Percentiles rank a stretch among this genome's conserved stretches.
These are phyloP conservation scores for Camellia sinensis DNA, from an alignment of 148 eudicot species.

Conservation along the genomic window DNA sequence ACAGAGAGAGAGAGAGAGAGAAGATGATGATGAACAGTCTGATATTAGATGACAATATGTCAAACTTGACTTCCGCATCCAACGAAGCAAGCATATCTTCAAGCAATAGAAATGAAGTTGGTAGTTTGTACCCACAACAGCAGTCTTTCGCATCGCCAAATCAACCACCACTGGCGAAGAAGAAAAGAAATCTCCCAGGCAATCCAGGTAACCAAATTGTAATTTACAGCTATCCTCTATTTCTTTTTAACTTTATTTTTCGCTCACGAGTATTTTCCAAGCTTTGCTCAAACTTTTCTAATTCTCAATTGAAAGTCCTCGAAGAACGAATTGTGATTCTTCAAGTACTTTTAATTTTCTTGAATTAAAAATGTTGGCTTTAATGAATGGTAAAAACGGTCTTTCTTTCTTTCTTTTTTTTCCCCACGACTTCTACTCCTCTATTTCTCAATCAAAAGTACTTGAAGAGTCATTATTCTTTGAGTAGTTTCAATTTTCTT, in stretches of 20 bases:
- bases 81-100: slow-evolving; percentile 66
- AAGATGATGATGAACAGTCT: slow-evolving; percentile 46
- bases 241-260: no score
- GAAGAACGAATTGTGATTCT: background rate
- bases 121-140: slow-evolving; percentile 41
- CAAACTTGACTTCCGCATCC: slow-evolving; percentile 68
- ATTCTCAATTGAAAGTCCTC: background rate
- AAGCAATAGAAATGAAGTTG: slow-evolving; percentile 40
- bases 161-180: slow-evolving; percentile 51
- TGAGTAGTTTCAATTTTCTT: background rate
- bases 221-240: background rate
- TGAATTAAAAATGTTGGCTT: background rate
- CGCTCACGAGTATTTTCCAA: no score
- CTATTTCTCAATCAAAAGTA: background rate
- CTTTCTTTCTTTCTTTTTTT: background rate
- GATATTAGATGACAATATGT: slow-evolving; percentile 54
- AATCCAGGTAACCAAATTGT: slow-evolving; percentile 50
- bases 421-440: background rate
- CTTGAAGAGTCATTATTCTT: background rate
- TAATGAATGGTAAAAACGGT: background rate
- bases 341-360: background rate
- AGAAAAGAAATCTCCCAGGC: slow-evolving; percentile 67
- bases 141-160: slow-evolving; percentile 28
- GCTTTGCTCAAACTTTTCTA: background rate
- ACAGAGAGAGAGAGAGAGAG: slow-evolving; percentile 5